Evolutionary conservation across 805 yeast species (phyloP).

Genomic region (Starmerella stigmatis): DNA sequence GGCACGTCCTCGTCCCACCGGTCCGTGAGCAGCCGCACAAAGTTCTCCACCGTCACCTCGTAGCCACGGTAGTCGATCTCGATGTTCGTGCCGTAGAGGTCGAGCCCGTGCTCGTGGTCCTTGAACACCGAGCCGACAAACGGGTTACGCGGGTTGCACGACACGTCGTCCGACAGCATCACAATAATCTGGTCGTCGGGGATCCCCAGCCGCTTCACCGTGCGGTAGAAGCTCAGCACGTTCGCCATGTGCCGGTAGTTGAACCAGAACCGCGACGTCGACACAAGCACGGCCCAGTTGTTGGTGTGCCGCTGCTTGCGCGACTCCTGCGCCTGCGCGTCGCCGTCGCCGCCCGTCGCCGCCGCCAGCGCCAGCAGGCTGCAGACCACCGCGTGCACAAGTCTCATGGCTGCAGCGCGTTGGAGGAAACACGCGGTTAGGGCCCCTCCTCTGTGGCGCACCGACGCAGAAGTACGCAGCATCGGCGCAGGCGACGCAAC

Average conservation of each 20-base stretch:
- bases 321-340: not conserved
- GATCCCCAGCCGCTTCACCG: constrained; percentile 89
- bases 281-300: constrained; percentile 81
- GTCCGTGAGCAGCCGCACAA: constrained; percentile 83
- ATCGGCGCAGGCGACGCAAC: too few species aligned
- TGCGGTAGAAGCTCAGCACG: constrained; percentile 84
- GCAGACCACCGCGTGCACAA: not conserved
- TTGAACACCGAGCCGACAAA: constrained; percentile 95
- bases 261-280: constrained; percentile 97
- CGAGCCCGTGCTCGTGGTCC: constrained; percentile 83
- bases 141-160: constrained; percentile 91
- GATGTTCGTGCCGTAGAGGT: constrained; percentile 84
- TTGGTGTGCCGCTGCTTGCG: constrained; percentile 40
- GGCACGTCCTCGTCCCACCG: constrained; percentile 95
- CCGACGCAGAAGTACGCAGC: too few species aligned
- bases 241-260: constrained; percentile 97
- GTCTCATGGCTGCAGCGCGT: constrained; percentile 26
- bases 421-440: too few species aligned
- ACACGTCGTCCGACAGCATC: constrained; percentile 94
- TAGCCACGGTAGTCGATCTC: constrained; percentile 97
- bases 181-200: constrained; percentile 95
- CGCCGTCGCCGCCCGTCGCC: not conserved
- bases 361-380: constrained; percentile 1
- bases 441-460: too few species aligned
- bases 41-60: constrained; percentile 95